These are phyloP conservation scores for Diaporthe destruens DNA, from an alignment of 2,329 filamentous ascomycete genomes.

Conservation along the genomic window DNA sequence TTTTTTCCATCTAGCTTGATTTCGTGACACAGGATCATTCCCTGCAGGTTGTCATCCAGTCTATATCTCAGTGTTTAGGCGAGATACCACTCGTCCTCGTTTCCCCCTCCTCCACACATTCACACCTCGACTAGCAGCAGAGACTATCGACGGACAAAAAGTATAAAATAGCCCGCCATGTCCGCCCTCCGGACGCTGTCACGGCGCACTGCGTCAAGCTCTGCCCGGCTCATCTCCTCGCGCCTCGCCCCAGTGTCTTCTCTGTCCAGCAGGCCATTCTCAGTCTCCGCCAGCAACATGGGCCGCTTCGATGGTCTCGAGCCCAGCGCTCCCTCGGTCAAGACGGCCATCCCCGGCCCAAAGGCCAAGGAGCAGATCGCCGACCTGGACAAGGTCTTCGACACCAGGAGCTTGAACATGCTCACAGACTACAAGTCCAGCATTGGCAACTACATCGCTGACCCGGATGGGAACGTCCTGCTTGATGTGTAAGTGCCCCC, in stretches of 20 bases:
- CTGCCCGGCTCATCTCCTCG: conserved; percentile 38
- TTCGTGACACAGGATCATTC: conserved; percentile 26
- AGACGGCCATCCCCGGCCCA: conserved; percentile 80
- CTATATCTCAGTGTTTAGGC: conserved; percentile 11
- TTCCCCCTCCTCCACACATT: background rate
- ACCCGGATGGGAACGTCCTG: conserved; percentile 78
- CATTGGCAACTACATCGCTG: conserved; percentile 83
- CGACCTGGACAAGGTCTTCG: conserved; percentile 83
- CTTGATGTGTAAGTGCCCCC: conserved; percentile 78
- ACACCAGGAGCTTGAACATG: conserved; percentile 89
- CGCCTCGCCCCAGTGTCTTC: conserved; percentile 35
- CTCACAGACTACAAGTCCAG: conserved; percentile 81
- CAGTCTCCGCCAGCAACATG: conserved; percentile 44
- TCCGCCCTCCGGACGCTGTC: conserved; percentile 41
- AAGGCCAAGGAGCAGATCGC: conserved; percentile 76
- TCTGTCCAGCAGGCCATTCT: conserved; percentile 45
- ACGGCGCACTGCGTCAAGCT: conserved; percentile 38
- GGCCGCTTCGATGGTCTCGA: conserved; percentile 51
- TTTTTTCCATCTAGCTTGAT: conserved; percentile 32
- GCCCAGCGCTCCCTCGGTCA: conserved; percentile 65
- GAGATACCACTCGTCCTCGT: conserved; percentile 2
- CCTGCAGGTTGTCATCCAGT: conserved; percentile 10
- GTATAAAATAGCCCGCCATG: conserved; percentile 40
- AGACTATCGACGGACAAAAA: background rate
- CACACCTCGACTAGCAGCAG: background rate